A percentile compares a stretch with the other conserved stretches of the same genome.
phyloP scores from a whole-genome alignment of 225 moss, liverwort and hornwort species.

The Sphagnum contortum region DNA sequence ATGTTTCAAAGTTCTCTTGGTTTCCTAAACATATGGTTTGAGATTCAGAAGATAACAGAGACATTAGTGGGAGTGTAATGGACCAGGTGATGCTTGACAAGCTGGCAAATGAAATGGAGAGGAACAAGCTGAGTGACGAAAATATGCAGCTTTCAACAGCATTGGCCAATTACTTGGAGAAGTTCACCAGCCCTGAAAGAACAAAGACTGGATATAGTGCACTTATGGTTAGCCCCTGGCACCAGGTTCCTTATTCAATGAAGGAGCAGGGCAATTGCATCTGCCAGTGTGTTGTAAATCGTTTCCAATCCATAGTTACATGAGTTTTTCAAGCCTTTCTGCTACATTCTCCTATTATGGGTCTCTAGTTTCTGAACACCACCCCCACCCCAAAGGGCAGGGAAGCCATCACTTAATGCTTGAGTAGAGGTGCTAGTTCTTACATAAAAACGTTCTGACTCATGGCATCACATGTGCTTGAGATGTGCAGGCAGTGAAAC shows the following conservation, averaged over 20 bases:
- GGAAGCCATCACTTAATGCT: background rate
- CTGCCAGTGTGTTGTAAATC: background rate
- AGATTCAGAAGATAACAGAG: background rate
- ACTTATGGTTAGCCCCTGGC: slow-evolving; percentile 20
- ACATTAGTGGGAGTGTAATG: background rate
- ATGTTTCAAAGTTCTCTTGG: background rate
- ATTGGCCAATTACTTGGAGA: slow-evolving; percentile 49
- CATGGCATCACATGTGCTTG: background rate
- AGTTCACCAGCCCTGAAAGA: slow-evolving; percentile 30
- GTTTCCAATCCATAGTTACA: background rate
- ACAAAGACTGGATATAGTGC: slow-evolving; percentile 25
- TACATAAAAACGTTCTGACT: background rate
- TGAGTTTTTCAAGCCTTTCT: no score
- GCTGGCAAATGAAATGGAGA: slow-evolving; percentile 59
- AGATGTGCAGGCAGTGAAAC: slow-evolving; percentile 15
- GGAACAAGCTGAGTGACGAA: slow-evolving; percentile 40
- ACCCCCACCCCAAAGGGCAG: background rate
- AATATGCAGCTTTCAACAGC: slow-evolving; percentile 45
- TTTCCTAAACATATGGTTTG: background rate
- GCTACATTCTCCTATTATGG: no score
- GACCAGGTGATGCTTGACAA: slow-evolving; percentile 77
- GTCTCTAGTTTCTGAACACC: no score
- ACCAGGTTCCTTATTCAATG: background rate
- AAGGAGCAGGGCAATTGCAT: background rate
- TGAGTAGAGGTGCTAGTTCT: background rate